These are phyloP conservation scores for Nakaseomyces nivariensis DNA, from an alignment of 1,139 yeast genomes.

Conservation along the genomic window DNA sequence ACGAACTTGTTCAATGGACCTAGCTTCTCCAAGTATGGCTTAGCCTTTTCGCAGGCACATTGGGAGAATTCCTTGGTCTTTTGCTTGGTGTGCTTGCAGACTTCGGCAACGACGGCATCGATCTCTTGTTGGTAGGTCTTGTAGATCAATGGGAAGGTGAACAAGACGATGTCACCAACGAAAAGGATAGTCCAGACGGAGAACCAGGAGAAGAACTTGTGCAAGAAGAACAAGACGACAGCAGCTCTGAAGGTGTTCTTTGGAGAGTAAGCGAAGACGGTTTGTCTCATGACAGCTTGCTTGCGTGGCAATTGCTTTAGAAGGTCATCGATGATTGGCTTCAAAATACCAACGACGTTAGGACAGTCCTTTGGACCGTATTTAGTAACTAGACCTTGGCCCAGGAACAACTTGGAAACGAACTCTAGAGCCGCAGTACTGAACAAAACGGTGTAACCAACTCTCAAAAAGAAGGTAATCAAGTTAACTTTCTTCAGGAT, in stretches of 20 bases:
- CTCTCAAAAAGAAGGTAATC: conserved; percentile 55
- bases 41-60: conserved; percentile 46
- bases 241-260: conserved; percentile 65
- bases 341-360: conserved; percentile 33
- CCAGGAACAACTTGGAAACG: conserved; percentile 53
- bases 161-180: conserved; percentile 48
- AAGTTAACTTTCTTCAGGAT: conserved; percentile 63
- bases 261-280: conserved; percentile 29
- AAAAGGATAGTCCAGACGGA: conserved; percentile 62
- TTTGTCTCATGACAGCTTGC: conserved; percentile 25
- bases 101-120: conserved; percentile 59
- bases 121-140: conserved; percentile 67
- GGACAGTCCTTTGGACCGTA: conserved; percentile 29
- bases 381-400: conserved; percentile 61
- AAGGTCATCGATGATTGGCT: conserved; percentile 34
- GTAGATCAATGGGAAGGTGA: conserved; percentile 71
- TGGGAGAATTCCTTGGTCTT: conserved; percentile 45
- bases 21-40: conserved; percentile 34
- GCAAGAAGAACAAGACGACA: conserved; percentile 51
- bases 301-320: conserved; percentile 24
- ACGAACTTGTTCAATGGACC: conserved; percentile 56
- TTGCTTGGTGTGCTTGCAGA: conserved; percentile 45
- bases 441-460: conserved; percentile 29
- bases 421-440: conserved; percentile 63
- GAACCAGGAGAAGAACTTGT: conserved; percentile 67